A percentile compares a stretch with the other conserved stretches of the same genome.
These are phyloP conservation scores for Physaria fendleri DNA, from an alignment of 345 rosid genomes.

Conservation along the genomic window DNA sequence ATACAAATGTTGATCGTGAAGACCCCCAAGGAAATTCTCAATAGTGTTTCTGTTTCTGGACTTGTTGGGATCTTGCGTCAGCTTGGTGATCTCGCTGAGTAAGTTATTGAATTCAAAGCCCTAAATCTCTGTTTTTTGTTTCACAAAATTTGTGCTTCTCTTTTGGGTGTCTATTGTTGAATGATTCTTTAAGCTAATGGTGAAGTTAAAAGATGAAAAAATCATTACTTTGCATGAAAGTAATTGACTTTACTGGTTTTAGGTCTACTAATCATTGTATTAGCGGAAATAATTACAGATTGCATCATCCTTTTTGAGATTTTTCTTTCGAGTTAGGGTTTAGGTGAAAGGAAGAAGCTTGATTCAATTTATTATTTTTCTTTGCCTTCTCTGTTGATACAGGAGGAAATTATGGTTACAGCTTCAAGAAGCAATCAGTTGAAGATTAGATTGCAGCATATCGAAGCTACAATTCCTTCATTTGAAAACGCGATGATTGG, in stretches of 20 bases:
- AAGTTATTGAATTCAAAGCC: slow-evolving; percentile 20
- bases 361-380: too few species aligned
- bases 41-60: too few species aligned
- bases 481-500: slow-evolving; percentile 73
- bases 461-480: slow-evolving; percentile 81
- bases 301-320: background rate
- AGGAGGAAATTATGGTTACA: slow-evolving; percentile 67
- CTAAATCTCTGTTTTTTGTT: background rate
- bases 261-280: background rate
- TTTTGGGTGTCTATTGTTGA: slow-evolving; percentile 11
- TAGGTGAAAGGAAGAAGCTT: slow-evolving; percentile 1
- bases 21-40: too few species aligned
- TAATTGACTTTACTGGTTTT: background rate
- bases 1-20: too few species aligned
- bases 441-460: slow-evolving; percentile 52
- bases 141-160: background rate
- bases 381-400: slow-evolving; percentile 26
- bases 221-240: slow-evolving; percentile 24
- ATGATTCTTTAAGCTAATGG: slow-evolving; percentile 29
- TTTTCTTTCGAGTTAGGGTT: slow-evolving; percentile 3
- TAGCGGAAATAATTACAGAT: background rate
- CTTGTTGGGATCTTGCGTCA: too few species aligned
- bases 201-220: slow-evolving; percentile 8
- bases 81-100: slow-evolving; percentile 99
- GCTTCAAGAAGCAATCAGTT: slow-evolving; percentile 84